phyloP scores from a whole-genome alignment of 139 green algal species.

The Chlamydomonas incerta region DNA sequence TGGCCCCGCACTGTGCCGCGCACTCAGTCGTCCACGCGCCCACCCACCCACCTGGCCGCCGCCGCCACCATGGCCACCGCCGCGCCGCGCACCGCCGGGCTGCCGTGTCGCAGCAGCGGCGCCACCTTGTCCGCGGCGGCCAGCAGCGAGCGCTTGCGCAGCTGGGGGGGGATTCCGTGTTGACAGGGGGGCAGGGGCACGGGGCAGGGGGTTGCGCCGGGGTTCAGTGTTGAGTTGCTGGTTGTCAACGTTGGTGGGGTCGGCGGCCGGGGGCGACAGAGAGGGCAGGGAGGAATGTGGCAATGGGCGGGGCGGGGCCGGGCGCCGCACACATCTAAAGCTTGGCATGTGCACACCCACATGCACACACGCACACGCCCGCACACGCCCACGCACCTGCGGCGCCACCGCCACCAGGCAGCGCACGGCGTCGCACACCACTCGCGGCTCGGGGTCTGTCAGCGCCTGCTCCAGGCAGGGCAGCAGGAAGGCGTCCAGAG shows the following conservation, averaged over 20 bases:
- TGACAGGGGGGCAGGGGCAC: too few species aligned
- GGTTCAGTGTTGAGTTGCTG: too few species aligned
- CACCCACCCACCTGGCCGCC: conserved; percentile 47
- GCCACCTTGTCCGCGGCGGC: conserved; percentile 51
- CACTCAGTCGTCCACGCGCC: too few species aligned
- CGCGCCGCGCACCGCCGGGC: conserved; percentile 64
- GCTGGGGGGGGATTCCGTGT: conserved; percentile 13
- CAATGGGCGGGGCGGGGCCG: too few species aligned
- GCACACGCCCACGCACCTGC: background rate
- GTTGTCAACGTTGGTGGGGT: too few species aligned
- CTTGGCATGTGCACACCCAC: too few species aligned
- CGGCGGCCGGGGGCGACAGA: too few species aligned
- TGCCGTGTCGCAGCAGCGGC: conserved; percentile 62
- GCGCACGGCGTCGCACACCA: conserved; percentile 74
- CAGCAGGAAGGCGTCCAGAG: conserved; percentile 90
- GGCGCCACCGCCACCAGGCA: conserved; percentile 70
- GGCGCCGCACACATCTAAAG: too few species aligned
- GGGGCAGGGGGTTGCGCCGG: too few species aligned
- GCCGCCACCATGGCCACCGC: conserved; percentile 78
- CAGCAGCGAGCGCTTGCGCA: conserved; percentile 75
- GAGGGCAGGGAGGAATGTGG: too few species aligned
- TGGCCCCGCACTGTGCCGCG: too few species aligned
- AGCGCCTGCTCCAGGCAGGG: conserved; percentile 92
- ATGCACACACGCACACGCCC: too few species aligned
- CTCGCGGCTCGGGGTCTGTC: conserved; percentile 67